phyloP scores from a whole-genome alignment of 768 basidiomycete genomes.

The Rhodotorula graminis region DNA sequence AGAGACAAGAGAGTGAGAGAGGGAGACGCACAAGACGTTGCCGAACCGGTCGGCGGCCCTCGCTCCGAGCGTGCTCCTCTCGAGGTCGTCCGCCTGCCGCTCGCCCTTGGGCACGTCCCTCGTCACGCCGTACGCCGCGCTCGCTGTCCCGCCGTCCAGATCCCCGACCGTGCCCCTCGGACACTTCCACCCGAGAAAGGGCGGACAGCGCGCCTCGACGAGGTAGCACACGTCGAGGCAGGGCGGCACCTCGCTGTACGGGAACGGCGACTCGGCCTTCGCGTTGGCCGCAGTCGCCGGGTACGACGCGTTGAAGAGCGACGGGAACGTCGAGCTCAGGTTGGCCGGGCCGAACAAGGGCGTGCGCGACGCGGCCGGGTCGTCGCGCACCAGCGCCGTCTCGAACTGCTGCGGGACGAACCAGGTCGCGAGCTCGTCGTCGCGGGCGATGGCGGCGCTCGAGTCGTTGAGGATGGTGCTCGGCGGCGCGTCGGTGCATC shows the following conservation, averaged over 20 bases:
- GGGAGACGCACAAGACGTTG: conserved; percentile 38
- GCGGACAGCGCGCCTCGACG: conserved; percentile 71
- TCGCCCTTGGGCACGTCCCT: background rate
- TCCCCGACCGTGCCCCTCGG: conserved; percentile 42
- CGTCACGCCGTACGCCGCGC: conserved; percentile 30
- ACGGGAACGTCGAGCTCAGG: conserved; percentile 26
- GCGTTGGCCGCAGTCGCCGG: background rate
- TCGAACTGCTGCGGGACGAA: conserved; percentile 7
- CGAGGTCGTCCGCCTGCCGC: conserved; percentile 33
- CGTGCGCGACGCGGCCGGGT: conserved; percentile 39
- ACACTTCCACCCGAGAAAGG: conserved; percentile 65
- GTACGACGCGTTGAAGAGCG: conserved; percentile 26
- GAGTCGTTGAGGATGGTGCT: conserved; percentile 6
- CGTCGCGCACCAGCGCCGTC: conserved; percentile 20
- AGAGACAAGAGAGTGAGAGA: too few relatives aligned
- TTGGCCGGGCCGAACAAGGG: conserved; percentile 27
- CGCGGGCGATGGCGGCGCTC: background rate
- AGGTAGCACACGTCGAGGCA: conserved; percentile 73
- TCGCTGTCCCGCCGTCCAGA: conserved; percentile 10
- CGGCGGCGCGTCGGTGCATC: conserved; percentile 58
- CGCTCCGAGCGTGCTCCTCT: background rate
- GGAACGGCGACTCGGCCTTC: conserved; percentile 34
- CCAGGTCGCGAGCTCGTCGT: conserved; percentile 8
- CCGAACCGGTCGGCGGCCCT: conserved; percentile 40
- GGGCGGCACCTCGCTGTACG: conserved; percentile 65